Evolutionary conservation across 2,329 filamentous ascomycete genomes (phyloP), one percentile per base, ranked within the genome.

Genomic region (Dendryphion nanum): DNA sequence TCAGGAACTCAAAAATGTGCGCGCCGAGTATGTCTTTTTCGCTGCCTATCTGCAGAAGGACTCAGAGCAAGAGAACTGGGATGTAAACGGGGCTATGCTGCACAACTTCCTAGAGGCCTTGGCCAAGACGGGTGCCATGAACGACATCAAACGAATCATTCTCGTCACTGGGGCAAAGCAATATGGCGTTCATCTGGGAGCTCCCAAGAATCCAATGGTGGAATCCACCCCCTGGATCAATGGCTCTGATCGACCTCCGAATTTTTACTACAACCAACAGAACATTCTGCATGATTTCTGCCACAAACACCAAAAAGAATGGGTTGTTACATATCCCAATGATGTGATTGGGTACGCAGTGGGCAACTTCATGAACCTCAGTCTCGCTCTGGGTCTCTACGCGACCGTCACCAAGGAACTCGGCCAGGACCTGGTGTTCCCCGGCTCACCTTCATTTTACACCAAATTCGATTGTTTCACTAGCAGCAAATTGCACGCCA

Each of bases 231-330:
- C 67, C 1, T 70, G 68, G 65, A 56, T 75, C 4, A 64, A 66
- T 6, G 61, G 59, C 2, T 35, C 35, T 3, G 56, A 61, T 10
- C 47, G 56, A 20, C 67, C 48, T 13, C 45, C 67, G 4, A 78
- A 74, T 53, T 78, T 77, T 51, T 78, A 78, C 51, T 76, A 76
- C 48, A 51, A 60, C 23, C 74, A 77, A 49, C 69, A 78, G 47
- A 57, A 66, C 17, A 68, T 74, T 37, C 55, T 77, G 3, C 44
- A 50, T 14, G 49, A 66, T 1, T 59, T 52, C 13, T 59, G 57
- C 18, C 43, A 50, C 4, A 38, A 57, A 10, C 54, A 55, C 12
- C 33, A 41, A 2, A 70, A 63, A 55, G 62, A 67, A 10, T 73
- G 68, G 70, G 52, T 66, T 3, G 64, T 66, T 18, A 73, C 71